Percentiles rank a stretch among this genome's conserved stretches.
Conservation (phyloP, 176 grass and related monocot species). For the Cenchrus fungigraminus region DNA sequence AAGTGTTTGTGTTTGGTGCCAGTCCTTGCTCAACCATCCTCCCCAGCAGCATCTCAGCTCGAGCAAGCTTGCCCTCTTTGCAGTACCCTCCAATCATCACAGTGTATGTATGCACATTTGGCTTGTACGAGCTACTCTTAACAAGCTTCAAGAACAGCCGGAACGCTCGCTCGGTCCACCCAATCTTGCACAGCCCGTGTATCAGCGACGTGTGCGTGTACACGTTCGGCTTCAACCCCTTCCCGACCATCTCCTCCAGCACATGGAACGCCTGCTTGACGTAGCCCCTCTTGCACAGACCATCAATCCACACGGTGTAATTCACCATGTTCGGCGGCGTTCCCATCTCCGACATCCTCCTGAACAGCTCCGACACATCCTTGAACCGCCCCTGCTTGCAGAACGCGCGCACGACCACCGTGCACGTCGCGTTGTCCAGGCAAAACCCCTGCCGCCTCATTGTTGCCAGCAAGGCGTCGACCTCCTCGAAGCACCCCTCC, state of each 20-base stretch:
- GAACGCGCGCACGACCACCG: slow-evolving; percentile 53
- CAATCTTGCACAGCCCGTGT: slow-evolving; percentile 86
- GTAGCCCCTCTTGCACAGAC: slow-evolving; percentile 64
- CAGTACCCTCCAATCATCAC: slow-evolving; percentile 90
- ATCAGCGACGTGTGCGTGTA: slow-evolving; percentile 86
- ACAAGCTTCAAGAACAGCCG: slow-evolving; percentile 89
- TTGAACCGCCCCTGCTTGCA: slow-evolving; percentile 62
- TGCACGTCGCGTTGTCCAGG: slow-evolving; percentile 72
- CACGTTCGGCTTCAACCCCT: slow-evolving; percentile 77
- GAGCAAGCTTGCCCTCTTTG: slow-evolving; percentile 75
- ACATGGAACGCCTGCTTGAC: slow-evolving; percentile 88
- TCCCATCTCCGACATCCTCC: slow-evolving; percentile 55
- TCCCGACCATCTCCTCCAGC: slow-evolving; percentile 83
- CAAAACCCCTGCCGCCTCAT: slow-evolving; percentile 57
- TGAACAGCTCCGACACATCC: slow-evolving; percentile 55
- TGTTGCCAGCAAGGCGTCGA: slow-evolving; percentile 42
- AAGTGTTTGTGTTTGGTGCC: slow-evolving; percentile 80
- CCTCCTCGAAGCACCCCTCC: slow-evolving; percentile 44
- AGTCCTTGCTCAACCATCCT: slow-evolving; percentile 84
- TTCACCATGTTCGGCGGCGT: slow-evolving; percentile 76
- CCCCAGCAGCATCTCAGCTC: slow-evolving; percentile 80
- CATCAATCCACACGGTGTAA: slow-evolving; percentile 73
- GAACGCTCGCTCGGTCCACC: slow-evolving; percentile 89
- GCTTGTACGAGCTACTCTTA: slow-evolving; percentile 78
- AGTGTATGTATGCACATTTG: slow-evolving; percentile 82